Evolutionary conservation across 495 filamentous ascomycete species (phyloP), one percentile per base, ranked within the genome.

Genomic region (Tricharina praecox): DNA sequence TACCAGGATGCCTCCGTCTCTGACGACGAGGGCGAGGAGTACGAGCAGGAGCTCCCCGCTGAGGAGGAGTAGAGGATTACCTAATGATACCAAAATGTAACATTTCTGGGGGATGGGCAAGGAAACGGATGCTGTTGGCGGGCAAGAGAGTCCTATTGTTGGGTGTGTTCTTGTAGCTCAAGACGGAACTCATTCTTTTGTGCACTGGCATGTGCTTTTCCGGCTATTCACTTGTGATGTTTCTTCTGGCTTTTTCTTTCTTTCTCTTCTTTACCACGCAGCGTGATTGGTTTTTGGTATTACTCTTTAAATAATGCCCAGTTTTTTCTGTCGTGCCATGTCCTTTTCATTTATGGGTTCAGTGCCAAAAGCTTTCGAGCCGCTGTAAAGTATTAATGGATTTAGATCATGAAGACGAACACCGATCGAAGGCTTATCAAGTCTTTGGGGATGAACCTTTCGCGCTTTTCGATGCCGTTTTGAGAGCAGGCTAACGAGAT

Each of bases 1-100:
- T 99, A 99, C 77, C 90, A 99, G 76, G 90, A 99, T 63, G 90
- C 90, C 61, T 82, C 83, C 56, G 75, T 94, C 63, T 75, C 75
- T 48, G 75, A 77, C 63, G 75, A 76, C 43, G 74, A 78, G 64
- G 73, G 58, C 40, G 58, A 75, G 64, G 69, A 74, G 51, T 74
- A 77, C 59, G 75, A 77, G 63, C 75, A 78, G 64, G 75, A 76
- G 60, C 63, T 64, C 23, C 69, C 67, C 44, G 47, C 61, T 41
- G 71, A 75, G 66, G 70, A 66, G 48, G 71, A 74, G 56, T 69
- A 72, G 61, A 53, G 30, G 24, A 18, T 46, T 46, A 18, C 40
- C 13, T 43, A 24, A 43, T 26, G 40, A 43, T 43, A 43, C 40
- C 40, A 43, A 43, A 43, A 43, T 43, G 40, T 58, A 13, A 10